Evolutionary conservation across 345 rosid species (phyloP), one percentile per base, ranked within the genome.

Genomic region (Salix exigua): DNA sequence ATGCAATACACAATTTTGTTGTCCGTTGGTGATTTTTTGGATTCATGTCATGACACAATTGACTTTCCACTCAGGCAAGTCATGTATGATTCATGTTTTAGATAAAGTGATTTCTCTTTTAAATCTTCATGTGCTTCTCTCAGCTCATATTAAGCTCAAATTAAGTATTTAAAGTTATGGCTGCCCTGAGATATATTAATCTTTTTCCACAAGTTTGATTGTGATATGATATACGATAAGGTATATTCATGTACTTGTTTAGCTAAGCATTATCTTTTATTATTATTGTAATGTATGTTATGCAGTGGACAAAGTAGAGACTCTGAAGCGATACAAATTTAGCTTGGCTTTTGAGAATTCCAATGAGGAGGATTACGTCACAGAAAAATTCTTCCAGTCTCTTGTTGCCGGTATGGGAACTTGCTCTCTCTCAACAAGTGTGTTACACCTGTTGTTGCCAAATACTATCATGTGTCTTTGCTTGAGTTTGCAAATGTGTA

Each of bases 281-380:
- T 55, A 18, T 72, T 78, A 26, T 18, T 64, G 38, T 37, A 16
- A 23, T 31, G 5, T 13, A 4, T 70, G 13, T 84, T 78, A 63
- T 80, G 83, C 90, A 93, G 99, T 92, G 82, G 88, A 91, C 83
- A 96, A 96, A 84, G 92, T 93, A 37, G 91, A 89, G 86, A 78
- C 99, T 72, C 88, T 96, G 84, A 93, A 87, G 82, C 91, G 46
- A 70, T 96, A 96, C 81, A 93, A 88, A 78, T 96, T 96, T 80
- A 96, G 99, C 85, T 83, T 96, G 82, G 97, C 99, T 78, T 93
- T 91, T 81, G 99, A 93, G 87, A 96, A 96, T 71, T 93, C 99
- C 30, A 96, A 93, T 48, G 99, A 96, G 86, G 99, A 96, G 87
- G 98, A 96, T 86, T 96, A 96, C 74, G 97, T 96, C 66, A 96